These are phyloP conservation scores for Spizellomyces sp. DNA, from an alignment of 192 early-diverging fungal species.

Conservation along the genomic window DNA sequence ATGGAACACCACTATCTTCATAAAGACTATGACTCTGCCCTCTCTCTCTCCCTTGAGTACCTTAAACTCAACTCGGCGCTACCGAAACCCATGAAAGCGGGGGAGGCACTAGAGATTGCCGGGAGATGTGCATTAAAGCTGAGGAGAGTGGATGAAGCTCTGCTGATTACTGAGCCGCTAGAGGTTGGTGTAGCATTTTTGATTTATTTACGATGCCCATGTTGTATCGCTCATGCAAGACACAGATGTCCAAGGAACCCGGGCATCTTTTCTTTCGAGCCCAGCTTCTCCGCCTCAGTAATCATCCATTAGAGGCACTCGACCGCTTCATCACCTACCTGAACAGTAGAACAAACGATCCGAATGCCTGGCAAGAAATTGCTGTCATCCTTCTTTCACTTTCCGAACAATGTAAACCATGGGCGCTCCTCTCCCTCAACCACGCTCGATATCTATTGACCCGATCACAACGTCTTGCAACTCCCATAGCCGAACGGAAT, in stretches of 20 bases:
- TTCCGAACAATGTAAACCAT: not conserved
- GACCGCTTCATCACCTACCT: not conserved
- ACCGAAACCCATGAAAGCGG: slow-evolving; percentile 7
- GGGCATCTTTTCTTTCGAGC: no score
- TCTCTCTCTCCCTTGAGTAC: slow-evolving; percentile 1
- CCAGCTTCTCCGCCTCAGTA: no score
- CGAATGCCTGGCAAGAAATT: not conserved
- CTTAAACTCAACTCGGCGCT: not conserved
- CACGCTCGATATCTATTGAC: not conserved
- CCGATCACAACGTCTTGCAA: not conserved
- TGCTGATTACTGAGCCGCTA: not conserved
- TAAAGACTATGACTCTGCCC: not conserved
- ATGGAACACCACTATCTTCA: slow-evolving; percentile 23
- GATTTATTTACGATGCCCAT: no score
- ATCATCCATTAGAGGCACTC: not conserved
- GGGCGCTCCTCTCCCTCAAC: not conserved
- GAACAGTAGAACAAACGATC: not conserved
- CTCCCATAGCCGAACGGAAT: not conserved
- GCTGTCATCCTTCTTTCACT: not conserved
- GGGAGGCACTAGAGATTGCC: slow-evolving; percentile 20
- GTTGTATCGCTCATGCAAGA: no score
- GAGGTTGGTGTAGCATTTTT: not conserved
- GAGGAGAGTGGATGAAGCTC: not conserved
- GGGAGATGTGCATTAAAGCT: slow-evolving; percentile 10
- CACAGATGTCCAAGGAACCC: no score